Evolutionary conservation across 495 filamentous ascomycete genomes (phyloP).

Genomic region (Penicillium steckii): DNA sequence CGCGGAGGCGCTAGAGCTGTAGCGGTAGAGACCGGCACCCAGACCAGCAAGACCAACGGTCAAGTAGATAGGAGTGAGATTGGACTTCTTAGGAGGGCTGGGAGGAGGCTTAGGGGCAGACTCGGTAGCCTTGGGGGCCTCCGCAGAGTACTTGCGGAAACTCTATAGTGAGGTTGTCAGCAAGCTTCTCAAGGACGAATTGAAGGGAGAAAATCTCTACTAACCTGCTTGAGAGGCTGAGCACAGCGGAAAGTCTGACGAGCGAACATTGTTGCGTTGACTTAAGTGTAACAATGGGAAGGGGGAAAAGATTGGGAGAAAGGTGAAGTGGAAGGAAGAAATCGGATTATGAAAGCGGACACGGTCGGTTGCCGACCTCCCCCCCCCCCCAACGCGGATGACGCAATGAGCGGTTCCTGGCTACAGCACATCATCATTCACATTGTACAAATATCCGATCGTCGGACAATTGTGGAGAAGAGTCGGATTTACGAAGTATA

Average conservation of each 20-base stretch:
- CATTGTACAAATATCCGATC: neutral
- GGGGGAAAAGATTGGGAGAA: slow-evolving; percentile 6
- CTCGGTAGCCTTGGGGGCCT: slow-evolving; percentile 33
- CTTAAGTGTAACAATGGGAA: slow-evolving; percentile 10
- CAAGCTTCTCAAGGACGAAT: neutral
- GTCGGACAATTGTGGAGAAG: neutral
- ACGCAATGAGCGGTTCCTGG: slow-evolving; percentile 27
- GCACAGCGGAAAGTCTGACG: slow-evolving; percentile 48
- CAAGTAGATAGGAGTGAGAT: slow-evolving; percentile 40
- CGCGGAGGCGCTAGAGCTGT: slow-evolving; percentile 32
- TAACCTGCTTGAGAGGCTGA: slow-evolving; percentile 50
- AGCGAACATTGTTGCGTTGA: slow-evolving; percentile 44
- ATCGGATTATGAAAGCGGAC: slow-evolving; percentile 29
- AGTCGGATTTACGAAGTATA: neutral
- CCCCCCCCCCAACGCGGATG: slow-evolving; percentile 23
- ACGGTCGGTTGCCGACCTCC: slow-evolving; percentile 16
- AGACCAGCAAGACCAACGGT: slow-evolving; percentile 42
- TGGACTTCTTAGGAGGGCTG: slow-evolving; percentile 36
- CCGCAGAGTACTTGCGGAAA: slow-evolving; percentile 53
- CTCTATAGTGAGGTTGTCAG: slow-evolving; percentile 27
- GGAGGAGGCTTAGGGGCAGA: slow-evolving; percentile 1
- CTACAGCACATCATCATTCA: slow-evolving; percentile 1
- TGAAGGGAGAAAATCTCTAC: slow-evolving; percentile 2
- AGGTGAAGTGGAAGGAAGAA: slow-evolving; percentile 20
- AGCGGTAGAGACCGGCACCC: slow-evolving; percentile 44